phyloP scores from a whole-genome alignment of 164 flowering plant genomes.

The Cinnamomum chago region DNA sequence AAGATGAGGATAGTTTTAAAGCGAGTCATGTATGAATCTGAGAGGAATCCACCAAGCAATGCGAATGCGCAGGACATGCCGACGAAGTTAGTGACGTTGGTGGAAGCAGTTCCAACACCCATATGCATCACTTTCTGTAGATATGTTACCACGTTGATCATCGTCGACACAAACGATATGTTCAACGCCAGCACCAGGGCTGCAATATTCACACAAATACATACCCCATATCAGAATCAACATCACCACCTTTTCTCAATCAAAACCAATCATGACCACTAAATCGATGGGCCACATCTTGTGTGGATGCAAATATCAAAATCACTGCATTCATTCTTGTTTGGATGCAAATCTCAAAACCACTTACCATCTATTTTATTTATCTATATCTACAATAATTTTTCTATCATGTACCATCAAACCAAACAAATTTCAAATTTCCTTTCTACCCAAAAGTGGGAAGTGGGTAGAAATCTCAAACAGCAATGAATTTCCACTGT shows the following conservation, averaged over 20 bases:
- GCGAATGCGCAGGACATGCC: conserved; percentile 16
- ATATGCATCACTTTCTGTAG: conserved; percentile 16
- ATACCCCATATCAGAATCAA: background rate
- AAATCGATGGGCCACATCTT: background rate
- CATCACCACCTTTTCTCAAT: background rate
- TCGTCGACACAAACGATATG: conserved; percentile 10
- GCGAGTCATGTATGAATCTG: conserved; percentile 22
- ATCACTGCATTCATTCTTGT: background rate
- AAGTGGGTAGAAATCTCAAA: too few relatives aligned
- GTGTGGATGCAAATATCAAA: background rate
- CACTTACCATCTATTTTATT: background rate
- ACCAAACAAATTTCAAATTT: background rate
- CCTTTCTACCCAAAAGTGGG: too few relatives aligned
- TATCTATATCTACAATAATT: background rate
- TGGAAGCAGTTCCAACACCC: conserved; percentile 14
- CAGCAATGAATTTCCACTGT: too few relatives aligned
- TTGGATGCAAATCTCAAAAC: background rate
- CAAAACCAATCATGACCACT: background rate
- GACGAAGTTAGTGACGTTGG: conserved; percentile 22
- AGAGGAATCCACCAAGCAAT: conserved; percentile 20
- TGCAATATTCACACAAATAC: background rate
- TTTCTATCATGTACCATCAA: background rate
- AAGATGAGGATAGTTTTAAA: conserved; percentile 20
- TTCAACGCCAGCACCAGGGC: conserved; percentile 11
- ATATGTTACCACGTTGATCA: conserved; percentile 16